These are phyloP conservation scores for Chlamydomonas applanata DNA, from an alignment of 139 green algal species.

Conservation along the genomic window DNA sequence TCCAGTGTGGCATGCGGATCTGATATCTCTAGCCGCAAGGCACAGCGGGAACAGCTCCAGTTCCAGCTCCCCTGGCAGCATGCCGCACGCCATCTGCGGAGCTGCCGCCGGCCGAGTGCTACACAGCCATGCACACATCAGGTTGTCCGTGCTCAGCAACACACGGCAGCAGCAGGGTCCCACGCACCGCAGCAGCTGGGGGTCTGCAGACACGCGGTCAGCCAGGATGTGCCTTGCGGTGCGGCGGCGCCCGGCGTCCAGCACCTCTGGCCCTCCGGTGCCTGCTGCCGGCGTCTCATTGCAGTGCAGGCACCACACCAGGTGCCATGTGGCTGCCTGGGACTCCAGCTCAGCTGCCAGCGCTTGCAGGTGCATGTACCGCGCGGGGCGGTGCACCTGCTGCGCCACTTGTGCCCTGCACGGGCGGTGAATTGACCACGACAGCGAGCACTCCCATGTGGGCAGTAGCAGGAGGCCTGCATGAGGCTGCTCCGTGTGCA, in stretches of 20 bases:
- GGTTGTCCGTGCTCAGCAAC: too few relatives aligned
- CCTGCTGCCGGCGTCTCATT: slow-evolving; percentile 46
- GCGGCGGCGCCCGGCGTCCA: slow-evolving; percentile 40
- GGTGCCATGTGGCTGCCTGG: slow-evolving; percentile 65
- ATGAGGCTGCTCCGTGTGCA: too few relatives aligned
- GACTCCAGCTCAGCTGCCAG: slow-evolving; percentile 57
- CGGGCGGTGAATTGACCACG: neutral
- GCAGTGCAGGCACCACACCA: slow-evolving; percentile 65
- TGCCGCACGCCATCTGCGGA: too few relatives aligned
- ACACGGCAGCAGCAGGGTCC: too few relatives aligned
- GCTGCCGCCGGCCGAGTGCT: too few relatives aligned
- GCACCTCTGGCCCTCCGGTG: slow-evolving; percentile 37
- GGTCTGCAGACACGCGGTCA: slow-evolving; percentile 42
- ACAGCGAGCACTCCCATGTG: too few relatives aligned
- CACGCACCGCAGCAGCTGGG: slow-evolving; percentile 29
- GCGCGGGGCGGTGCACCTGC: slow-evolving; percentile 56
- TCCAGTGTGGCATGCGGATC: too few relatives aligned
- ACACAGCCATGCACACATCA: too few relatives aligned
- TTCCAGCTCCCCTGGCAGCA: too few relatives aligned
- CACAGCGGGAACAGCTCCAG: too few relatives aligned
- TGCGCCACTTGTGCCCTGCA: slow-evolving; percentile 37
- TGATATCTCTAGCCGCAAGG: too few relatives aligned
- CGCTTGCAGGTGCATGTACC: slow-evolving; percentile 45
- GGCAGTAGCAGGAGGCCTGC: too few relatives aligned
- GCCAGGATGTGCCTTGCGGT: slow-evolving; percentile 49